Base-by-base conservation (phyloP, 2,329 filamentous ascomycete species). In the Zymoseptoria crescenta region DNA sequence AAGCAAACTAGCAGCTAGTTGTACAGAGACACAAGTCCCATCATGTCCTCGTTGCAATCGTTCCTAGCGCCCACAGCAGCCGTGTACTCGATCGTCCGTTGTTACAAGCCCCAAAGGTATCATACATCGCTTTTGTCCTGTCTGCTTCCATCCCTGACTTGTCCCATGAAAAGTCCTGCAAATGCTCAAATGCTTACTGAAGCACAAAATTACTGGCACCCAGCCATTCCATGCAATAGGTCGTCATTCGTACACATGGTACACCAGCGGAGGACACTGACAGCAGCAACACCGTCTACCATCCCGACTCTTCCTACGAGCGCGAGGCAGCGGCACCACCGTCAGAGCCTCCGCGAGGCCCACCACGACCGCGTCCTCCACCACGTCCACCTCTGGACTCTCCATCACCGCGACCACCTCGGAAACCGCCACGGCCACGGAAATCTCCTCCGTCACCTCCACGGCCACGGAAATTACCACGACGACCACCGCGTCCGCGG, bases 381-480 rank as follows among this genome's bases (percentile, higher is more conserved):
- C 66, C 66, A 49, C 65, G 60, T 24, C 67, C 62, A 49, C 65
- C 61, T 21, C 63, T 62, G 48, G 49, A 54, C 51, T 66, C 66
- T 5, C 66, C 66, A 20, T 68, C 63, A 24, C 69, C 68, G 57
- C 71, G 70, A 62, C 72, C 66, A 20, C 80, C 78, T 57, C 81
- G 77, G 49, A 59, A 62, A 61, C 79, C 80, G 57, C 68, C 70
- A 41, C 73, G 71, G 59, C 70, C 70, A 59, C 69, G 64, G 50
- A 61, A 64, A 48, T 67, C 68, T 52, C 69, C 67, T 21, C n/a
- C n/a, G n/a, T 70, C 75, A 59, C 68, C 67, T 29, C 75, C 73
- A 62, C 75, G 66, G 19, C 65, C 63, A 24, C 62, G 62, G 61
- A 59, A 49, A 48, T 60, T 59, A 50, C 58, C 62, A 54, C 67